Conservation (phyloP, 1,284 basidiomycete species). For the Marasmius oreades region DNA sequence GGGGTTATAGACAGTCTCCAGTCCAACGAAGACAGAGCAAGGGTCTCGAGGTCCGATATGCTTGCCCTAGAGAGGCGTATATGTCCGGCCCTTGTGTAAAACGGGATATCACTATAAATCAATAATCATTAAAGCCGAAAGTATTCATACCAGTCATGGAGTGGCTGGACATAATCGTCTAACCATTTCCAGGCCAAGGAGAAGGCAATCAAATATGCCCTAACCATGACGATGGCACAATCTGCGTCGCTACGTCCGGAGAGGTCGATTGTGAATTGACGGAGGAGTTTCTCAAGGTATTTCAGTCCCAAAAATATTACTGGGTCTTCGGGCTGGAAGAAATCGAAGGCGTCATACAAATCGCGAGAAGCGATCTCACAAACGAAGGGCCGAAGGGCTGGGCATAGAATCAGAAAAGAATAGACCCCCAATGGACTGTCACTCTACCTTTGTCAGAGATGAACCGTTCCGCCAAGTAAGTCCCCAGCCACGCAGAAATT, state of each 20-base stretch:
- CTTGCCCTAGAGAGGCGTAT: constrained; percentile 24
- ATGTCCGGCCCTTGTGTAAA: constrained; percentile 23
- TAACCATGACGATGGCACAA: constrained; percentile 32
- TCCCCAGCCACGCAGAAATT: not conserved
- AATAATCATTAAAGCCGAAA: not conserved
- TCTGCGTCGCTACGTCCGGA: constrained; percentile 14
- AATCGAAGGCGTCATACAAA: not conserved
- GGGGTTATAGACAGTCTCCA: constrained; percentile 20
- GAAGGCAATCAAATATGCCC: constrained; percentile 42
- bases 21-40: constrained; percentile 24
- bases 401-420: not conserved
- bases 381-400: not conserved
- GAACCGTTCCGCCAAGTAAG: not conserved
- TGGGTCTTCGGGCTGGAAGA: constrained; percentile 1
- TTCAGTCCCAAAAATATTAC: constrained; percentile 41
- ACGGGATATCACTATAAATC: constrained; percentile 12
- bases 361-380: not conserved
- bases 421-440: too few species aligned
- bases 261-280: constrained; percentile 18
- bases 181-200: constrained; percentile 56
- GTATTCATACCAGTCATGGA: constrained; percentile 30
- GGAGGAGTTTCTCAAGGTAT: constrained; percentile 38
- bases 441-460: not conserved
- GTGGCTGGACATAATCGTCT: constrained; percentile 39
- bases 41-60: constrained; percentile 28